Percentiles rank a stretch among this genome's conserved stretches.
Conservation (phyloP, 495 filamentous ascomycete genomes). For the Penicillium coprophilum region DNA sequence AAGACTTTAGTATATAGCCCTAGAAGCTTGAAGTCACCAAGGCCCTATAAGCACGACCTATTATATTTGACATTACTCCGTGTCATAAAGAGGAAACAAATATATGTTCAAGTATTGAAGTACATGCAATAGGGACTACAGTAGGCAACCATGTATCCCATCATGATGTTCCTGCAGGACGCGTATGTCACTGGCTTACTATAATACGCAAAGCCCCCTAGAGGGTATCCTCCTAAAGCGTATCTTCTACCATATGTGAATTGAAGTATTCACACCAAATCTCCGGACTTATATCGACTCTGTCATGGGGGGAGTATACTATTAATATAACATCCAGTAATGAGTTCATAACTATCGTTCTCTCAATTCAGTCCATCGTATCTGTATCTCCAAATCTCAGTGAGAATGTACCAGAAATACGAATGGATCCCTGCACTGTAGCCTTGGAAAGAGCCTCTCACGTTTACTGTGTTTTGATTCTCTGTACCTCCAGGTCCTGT, state of each 20-base stretch:
- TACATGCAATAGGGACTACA: neutral
- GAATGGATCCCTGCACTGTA: neutral
- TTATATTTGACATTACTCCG: no score
- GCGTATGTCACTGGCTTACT: slow-evolving; percentile 11
- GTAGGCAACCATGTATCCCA: slow-evolving; percentile 7
- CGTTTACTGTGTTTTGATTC: neutral
- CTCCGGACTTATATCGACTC: no score
- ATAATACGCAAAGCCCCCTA: neutral
- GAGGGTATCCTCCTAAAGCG: neutral
- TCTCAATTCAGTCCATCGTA: no score
- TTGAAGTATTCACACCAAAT: neutral
- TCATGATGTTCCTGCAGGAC: slow-evolving; percentile 22
- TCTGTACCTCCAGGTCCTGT: neutral
- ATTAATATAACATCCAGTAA: no score
- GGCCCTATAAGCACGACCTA: no score
- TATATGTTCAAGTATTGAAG: no score
- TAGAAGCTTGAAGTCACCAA: neutral
- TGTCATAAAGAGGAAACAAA: neutral
- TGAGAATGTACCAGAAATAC: no score
- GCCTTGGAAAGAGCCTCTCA: slow-evolving; percentile 2
- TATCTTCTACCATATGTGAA: neutral
- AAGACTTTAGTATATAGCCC: neutral
- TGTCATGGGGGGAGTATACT: no score
- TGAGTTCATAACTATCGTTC: no score
- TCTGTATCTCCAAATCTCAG: no score